Conservation (phyloP, 2,329 filamentous ascomycete species). For the Nemania sp. region DNA sequence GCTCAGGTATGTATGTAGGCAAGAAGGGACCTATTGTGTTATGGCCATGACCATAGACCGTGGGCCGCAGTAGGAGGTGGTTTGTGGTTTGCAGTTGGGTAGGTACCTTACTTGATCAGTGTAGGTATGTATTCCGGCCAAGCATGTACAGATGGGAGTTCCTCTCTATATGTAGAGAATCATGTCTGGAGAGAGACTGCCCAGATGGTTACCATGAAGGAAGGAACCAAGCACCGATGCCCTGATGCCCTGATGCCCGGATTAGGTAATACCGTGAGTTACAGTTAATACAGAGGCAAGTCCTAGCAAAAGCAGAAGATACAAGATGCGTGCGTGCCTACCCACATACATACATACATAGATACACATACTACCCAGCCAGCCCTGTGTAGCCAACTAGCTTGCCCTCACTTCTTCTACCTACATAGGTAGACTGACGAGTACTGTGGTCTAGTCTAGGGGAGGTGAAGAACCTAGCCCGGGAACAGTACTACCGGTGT, state of each 20-base stretch:
- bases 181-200: too few relatives aligned
- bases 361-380: not conserved
- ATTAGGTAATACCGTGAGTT: constrained; percentile 7
- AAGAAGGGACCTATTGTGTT: not conserved
- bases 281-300: not conserved
- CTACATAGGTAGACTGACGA: too few relatives aligned
- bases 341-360: not conserved
- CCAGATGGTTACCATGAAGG: not conserved
- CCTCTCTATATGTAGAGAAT: not conserved
- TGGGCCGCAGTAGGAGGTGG: not conserved
- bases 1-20: too few relatives aligned
- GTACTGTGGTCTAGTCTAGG: constrained; percentile 7
- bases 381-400: not conserved
- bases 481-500: constrained; percentile 19
- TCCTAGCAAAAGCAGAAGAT: not conserved
- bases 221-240: too few relatives aligned
- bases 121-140: not conserved
- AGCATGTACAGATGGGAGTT: not conserved
- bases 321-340: not conserved
- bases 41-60: not conserved
- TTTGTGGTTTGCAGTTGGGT: not conserved
- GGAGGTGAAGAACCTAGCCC: constrained; percentile 4
- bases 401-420: not conserved
- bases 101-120: constrained; percentile 1
- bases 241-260: not conserved